Evolutionary conservation across 1,284 basidiomycete species (phyloP).

Genomic region (Sphaerobolus stellatus): DNA sequence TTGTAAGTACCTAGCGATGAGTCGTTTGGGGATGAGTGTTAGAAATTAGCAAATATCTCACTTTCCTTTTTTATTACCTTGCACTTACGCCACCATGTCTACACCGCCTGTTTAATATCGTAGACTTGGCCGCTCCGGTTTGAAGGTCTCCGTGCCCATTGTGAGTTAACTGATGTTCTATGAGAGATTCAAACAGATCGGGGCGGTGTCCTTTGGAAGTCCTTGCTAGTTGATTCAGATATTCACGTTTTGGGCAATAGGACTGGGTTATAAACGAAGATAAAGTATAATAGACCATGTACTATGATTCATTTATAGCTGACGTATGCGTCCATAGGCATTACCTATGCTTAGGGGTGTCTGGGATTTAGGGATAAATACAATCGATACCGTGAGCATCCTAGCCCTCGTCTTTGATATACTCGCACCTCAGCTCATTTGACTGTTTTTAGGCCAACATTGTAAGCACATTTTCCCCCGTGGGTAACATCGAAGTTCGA

Average conservation of each 20-base stretch:
- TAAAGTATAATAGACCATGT: conserved; percentile 7
- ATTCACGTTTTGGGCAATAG: no score
- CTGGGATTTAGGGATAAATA: conserved; percentile 25
- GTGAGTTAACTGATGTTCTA: conserved; percentile 8
- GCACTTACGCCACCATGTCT: no score
- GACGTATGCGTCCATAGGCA: conserved; percentile 1
- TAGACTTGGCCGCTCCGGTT: conserved; percentile 17
- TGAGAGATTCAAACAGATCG: not conserved
- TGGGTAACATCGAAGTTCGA: no score
- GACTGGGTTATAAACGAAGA: conserved; percentile 18
- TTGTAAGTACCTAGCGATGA: no score
- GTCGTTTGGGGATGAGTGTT: no score
- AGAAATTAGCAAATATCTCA: no score
- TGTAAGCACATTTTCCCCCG: not conserved
- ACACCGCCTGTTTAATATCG: conserved; percentile 12
- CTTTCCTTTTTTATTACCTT: no score
- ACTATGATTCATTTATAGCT: no score
- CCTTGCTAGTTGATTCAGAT: no score
- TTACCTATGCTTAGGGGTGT: conserved; percentile 20
- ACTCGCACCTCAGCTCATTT: not conserved
- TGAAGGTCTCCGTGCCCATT: conserved; percentile 21
- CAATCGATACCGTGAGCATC: conserved; percentile 19
- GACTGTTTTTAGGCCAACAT: not conserved
- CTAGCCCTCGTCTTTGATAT: not conserved
- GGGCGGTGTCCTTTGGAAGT: conserved; percentile 1